Evolutionary conservation across 2,329 filamentous ascomycete species (phyloP).

Genomic region (Fusarium aywerte): DNA sequence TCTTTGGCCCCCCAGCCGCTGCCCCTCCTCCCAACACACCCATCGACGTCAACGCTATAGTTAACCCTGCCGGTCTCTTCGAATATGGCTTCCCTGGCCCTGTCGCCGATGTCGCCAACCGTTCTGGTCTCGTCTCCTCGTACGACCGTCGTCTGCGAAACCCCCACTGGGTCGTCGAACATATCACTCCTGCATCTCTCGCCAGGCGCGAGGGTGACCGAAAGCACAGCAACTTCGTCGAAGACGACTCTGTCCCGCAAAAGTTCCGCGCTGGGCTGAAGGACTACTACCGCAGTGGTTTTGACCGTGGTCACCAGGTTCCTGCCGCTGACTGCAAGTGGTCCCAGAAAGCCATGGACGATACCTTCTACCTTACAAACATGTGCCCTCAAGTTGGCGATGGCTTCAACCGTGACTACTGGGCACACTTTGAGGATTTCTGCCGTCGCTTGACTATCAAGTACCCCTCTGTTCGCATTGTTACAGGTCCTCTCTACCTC

Average conservation of each 20-base stretch:
- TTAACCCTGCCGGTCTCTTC: conserved; percentile 81
- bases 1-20: conserved; percentile 52
- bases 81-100: conserved; percentile 94
- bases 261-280: conserved; percentile 90
- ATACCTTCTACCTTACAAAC: conserved; percentile 91
- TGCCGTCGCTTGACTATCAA: conserved; percentile 82
- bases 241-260: conserved; percentile 82
- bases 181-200: conserved; percentile 91
- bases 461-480: conserved; percentile 89
- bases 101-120: conserved; percentile 80
- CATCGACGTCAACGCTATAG: conserved; percentile 58
- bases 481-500: conserved; percentile 93
- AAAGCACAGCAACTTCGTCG: conserved; percentile 82
- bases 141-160: conserved; percentile 93
- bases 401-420: conserved; percentile 99
- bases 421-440: conserved; percentile 98
- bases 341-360: conserved; percentile 93
- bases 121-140: conserved; percentile 81
- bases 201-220: conserved; percentile 80
- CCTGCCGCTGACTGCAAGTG: conserved; percentile 97
- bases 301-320: conserved; percentile 96
- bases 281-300: conserved; percentile 95
- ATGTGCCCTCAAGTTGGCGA: conserved; percentile 99
- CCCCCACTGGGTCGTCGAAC: conserved; percentile 93
- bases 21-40: conserved; percentile 46